phyloP scores from a whole-genome alignment of 805 yeast genomes.

The Teunomyces tritomae region DNA sequence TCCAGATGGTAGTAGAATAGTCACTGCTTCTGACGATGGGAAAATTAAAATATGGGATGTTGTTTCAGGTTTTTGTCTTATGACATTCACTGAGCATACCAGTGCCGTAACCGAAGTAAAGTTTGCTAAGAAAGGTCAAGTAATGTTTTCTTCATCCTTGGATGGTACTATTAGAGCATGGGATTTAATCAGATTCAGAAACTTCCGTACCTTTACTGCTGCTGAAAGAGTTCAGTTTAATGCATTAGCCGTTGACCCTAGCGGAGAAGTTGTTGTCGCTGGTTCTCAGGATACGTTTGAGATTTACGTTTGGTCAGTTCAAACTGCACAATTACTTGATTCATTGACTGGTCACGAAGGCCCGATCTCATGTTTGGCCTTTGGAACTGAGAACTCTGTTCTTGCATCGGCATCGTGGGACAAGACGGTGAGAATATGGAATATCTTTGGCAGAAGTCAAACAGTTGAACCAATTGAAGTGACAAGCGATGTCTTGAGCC shows the following conservation, averaged over 20 bases:
- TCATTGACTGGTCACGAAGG: constrained; percentile 92
- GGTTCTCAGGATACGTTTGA: constrained; percentile 89
- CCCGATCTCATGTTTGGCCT: constrained; percentile 84
- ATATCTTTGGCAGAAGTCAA: constrained; percentile 81
- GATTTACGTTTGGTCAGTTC: constrained; percentile 95
- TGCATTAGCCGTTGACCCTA: constrained; percentile 90
- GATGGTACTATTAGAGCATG: constrained; percentile 98
- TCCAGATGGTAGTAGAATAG: constrained; percentile 90
- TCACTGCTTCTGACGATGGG: constrained; percentile 96
- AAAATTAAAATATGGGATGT: constrained; percentile 97
- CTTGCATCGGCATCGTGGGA: constrained; percentile 97
- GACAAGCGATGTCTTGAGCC: constrained; percentile 75
- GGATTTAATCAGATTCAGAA: constrained; percentile 90
- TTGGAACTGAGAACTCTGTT: constrained; percentile 72
- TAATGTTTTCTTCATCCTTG: constrained; percentile 82
- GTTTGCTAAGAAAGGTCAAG: constrained; percentile 88
- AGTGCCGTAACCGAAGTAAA: constrained; percentile 84
- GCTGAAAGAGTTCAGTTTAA: constrained; percentile 84
- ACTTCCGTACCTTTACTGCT: constrained; percentile 92
- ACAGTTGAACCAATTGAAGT: constrained; percentile 89
- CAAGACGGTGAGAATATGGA: constrained; percentile 90
- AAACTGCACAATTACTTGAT: constrained; percentile 88
- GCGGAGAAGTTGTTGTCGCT: constrained; percentile 95
- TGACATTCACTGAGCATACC: constrained; percentile 87
- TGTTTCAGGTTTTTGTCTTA: constrained; percentile 85